These are phyloP conservation scores for Pinus tabuliformis DNA, from an alignment of 75 land plant species.

Conservation along the genomic window DNA sequence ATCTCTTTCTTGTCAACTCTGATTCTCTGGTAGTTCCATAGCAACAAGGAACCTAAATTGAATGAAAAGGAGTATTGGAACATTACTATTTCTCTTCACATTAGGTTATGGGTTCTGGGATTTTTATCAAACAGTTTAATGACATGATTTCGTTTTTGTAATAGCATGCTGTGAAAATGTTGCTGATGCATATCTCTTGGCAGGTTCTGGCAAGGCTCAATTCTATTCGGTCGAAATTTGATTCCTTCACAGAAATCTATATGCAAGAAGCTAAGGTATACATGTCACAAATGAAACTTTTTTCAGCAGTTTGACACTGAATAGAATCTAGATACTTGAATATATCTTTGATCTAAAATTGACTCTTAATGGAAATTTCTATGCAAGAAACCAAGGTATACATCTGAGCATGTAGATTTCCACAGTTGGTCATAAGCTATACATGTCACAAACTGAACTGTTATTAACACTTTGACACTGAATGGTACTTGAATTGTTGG, in stretches of 20 bases:
- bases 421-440: too few relatives aligned
- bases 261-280: constrained; percentile 25
- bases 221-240: constrained; percentile 32
- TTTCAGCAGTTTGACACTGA: too few relatives aligned
- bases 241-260: constrained; percentile 17
- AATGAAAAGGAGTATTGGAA: not conserved
- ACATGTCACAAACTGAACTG: too few relatives aligned
- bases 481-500: too few relatives aligned
- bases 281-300: too few relatives aligned
- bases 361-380: constrained; percentile 19
- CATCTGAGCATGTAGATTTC: too few relatives aligned
- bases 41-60: not conserved
- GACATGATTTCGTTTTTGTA: not conserved
- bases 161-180: not conserved
- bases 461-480: too few relatives aligned
- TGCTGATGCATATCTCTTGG: constrained; percentile 5
- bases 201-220: constrained; percentile 78
- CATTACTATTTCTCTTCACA: not conserved
- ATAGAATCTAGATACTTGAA: too few relatives aligned
- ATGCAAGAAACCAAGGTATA: constrained; percentile 21
- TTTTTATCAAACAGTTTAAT: not conserved
- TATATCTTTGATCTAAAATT: constrained; percentile 8
- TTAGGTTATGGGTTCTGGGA: not conserved
- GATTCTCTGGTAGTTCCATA: not conserved
- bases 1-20: not conserved